Evolutionary conservation across 805 yeast species (phyloP).

Genomic region (Millerago galiae): DNA sequence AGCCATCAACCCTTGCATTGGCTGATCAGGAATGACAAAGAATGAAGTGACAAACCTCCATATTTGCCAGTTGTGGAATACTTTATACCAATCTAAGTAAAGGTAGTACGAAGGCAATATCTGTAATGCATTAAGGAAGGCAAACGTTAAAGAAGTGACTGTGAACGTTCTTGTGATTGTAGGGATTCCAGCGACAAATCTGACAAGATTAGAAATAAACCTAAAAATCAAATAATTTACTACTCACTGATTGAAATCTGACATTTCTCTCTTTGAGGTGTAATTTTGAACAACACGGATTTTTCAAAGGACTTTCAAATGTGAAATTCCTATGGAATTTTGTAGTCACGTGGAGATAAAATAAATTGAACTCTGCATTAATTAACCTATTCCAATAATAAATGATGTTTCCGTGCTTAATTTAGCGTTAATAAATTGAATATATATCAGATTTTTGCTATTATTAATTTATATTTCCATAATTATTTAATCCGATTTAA

Average conservation of each 20-base stretch:
- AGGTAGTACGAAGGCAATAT: constrained; percentile 20
- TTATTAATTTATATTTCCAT: too few species aligned
- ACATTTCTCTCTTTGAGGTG: neutral
- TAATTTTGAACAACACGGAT: neutral
- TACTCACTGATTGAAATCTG: constrained; percentile 11
- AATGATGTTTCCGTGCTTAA: too few species aligned
- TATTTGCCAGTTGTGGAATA: constrained; percentile 30
- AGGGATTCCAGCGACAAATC: constrained; percentile 42
- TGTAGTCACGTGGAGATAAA: neutral
- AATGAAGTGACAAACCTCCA: constrained; percentile 47
- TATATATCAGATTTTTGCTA: too few species aligned
- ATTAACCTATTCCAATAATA: too few species aligned
- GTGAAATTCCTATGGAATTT: too few species aligned
- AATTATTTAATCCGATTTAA: too few species aligned
- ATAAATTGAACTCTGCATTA: neutral
- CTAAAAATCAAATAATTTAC: neutral
- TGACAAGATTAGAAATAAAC: constrained; percentile 3
- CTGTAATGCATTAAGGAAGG: constrained; percentile 32
- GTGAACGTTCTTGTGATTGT: constrained; percentile 54
- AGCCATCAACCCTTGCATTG: constrained; percentile 42
- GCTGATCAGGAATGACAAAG: constrained; percentile 35
- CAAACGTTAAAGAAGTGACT: constrained; percentile 40
- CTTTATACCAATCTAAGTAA: constrained; percentile 22
- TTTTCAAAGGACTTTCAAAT: too few species aligned
- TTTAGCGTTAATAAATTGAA: too few species aligned